A percentile compares a stretch with the other conserved stretches of the same genome.
Evolutionary conservation across 139 green algal species (phyloP).

Genomic region (Chlorella sp.): DNA sequence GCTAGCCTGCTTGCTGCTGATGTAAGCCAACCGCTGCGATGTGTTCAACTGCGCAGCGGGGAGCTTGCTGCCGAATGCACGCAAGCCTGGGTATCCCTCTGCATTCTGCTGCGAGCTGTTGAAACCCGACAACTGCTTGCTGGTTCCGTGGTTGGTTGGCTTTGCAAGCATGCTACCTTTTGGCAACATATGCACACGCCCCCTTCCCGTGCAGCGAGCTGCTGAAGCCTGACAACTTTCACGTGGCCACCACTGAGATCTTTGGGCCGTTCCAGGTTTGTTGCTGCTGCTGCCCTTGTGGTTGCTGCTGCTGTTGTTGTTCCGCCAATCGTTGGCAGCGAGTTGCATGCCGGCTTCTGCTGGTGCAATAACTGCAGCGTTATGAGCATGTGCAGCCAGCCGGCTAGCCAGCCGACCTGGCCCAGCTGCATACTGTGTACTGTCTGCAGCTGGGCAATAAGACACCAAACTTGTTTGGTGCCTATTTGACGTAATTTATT

Average conservation of each 20-base stretch:
- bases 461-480: neutral
- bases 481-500: no score
- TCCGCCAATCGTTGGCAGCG: no score
- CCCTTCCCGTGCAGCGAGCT: constrained; percentile 49
- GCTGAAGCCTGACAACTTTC: constrained; percentile 71
- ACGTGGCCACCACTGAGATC: constrained; percentile 89
- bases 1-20: no score
- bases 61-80: no score
- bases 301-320: no score
- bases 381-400: no score
- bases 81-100: neutral
- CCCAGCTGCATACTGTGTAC: no score
- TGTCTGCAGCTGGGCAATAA: no score
- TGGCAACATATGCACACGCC: neutral
- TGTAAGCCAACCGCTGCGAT: no score
- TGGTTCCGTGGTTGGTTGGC: neutral
- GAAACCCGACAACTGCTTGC: constrained; percentile 54
- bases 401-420: no score
- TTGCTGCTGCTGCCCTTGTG: neutral
- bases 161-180: neutral
- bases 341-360: neutral
- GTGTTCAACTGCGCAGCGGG: no score
- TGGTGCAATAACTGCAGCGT: neutral
- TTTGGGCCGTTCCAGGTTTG: constrained; percentile 95
- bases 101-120: constrained; percentile 55